Evolutionary conservation across 805 yeast genomes (phyloP), one percentile per base, ranked within the genome.

Genomic region (Candida patagonica): DNA sequence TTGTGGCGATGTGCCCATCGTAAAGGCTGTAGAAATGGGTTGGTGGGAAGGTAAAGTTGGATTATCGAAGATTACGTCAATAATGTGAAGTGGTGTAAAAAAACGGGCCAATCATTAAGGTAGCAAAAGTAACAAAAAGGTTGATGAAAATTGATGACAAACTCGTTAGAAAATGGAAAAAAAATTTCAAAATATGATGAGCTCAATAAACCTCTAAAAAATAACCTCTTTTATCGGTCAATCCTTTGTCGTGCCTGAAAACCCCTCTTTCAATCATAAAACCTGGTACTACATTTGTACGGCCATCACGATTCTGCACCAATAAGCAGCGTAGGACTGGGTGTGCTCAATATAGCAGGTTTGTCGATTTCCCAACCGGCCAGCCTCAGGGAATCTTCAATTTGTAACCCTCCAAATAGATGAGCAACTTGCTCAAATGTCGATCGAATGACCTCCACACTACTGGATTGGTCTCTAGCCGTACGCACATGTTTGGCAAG

Each of bases 331-430:
- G 44, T 36, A 10, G 49, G 46, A 21, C 32, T 38, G 7, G 52
- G 49, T 6, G 33, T n/a, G 27, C 46, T 47, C 35, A 42, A 49
- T 5, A 50, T 38, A 6, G 50, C 43, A 31, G 41, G 38, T 10
- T 46, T 35, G 19, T 46, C 51, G 16, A 47, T 19, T 16, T 46
- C 48, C 55, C 55, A 51, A 6, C 53, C 52, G 7, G 53, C 45
- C 15, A n/a, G 30, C 7, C 16, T 16, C 26, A 51, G 43, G 8
- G 45, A 45, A 8, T 38, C 17, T 22, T 37, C 45, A 17, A 51
- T 42, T 12, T 46, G 34, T 13, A 49, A 31, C n/a, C 42, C 32
- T 24, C 41, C 49, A 30, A 51, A 51, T 9, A 48, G 25, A 10
- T 41, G 27, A 13, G 23, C 35, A 10, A 48, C 44, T 8, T 19